These are phyloP conservation scores for Venturia oleaginea DNA, from an alignment of 2,329 filamentous ascomycete species.

Conservation along the genomic window DNA sequence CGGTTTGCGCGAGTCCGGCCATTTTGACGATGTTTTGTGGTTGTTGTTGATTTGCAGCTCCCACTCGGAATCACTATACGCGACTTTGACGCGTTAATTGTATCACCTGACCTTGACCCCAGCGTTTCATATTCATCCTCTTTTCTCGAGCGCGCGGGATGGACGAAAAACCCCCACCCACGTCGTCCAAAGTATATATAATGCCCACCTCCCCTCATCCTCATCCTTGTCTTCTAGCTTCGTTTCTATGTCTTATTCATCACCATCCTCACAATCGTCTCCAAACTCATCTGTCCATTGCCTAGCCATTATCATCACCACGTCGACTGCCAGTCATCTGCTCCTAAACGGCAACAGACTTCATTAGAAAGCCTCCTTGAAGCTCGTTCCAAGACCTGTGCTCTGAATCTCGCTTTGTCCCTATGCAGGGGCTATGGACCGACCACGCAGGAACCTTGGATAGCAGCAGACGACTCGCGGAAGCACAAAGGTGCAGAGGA, in stretches of 20 bases:
- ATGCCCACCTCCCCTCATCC: not conserved
- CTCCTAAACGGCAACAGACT: too few species aligned
- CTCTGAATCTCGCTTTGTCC: not conserved
- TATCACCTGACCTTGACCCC: too few species aligned
- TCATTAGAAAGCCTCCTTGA: not conserved
- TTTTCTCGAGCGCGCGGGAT: too few species aligned
- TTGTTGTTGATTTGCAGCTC: not conserved
- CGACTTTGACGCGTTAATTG: not conserved
- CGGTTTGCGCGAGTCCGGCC: conserved; percentile 10
- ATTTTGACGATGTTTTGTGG: conserved; percentile 6
- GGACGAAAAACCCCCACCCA: too few species aligned
- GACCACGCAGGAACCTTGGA: not conserved
- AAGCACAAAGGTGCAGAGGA: not conserved
- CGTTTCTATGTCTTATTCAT: too few species aligned
- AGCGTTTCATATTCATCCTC: too few species aligned
- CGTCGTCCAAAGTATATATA: not conserved
- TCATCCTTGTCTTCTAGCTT: not conserved
- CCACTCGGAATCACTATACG: not conserved
- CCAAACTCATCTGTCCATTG: not conserved
- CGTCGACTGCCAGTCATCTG: too few species aligned
- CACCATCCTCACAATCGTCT: not conserved
- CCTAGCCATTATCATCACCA: too few species aligned
- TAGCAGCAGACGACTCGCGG: not conserved
- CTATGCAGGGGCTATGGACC: not conserved
- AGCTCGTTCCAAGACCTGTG: not conserved